Evolutionary conservation across 441 rosid species (phyloP), one percentile per base, ranked within the genome.

Genomic region (Iberis amara): DNA sequence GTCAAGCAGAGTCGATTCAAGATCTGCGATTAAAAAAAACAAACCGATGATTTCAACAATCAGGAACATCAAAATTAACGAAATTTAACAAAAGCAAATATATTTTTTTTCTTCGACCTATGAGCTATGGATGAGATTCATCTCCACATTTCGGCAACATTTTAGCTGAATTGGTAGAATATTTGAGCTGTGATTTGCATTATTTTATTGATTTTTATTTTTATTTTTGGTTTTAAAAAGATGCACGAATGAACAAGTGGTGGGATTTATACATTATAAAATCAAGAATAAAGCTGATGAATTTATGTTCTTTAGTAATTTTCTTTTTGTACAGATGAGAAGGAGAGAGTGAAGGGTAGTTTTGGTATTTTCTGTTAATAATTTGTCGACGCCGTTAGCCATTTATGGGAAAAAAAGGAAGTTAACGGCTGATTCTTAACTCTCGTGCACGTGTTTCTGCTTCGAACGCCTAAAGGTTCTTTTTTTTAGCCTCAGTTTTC

Each of bases 231-330:
- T 28, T 28, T 18, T 18, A 47, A 52, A 60, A 61, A 59, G 49
- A 62, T 55, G 58, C 58, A 64, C 58, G 63, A 64, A 64, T 43
- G 69, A 64, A 12, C 62, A 52, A 64, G 52, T 49, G 63, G 68
- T 55, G 21, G 57, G 57, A 49, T 64, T 56, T 41, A 8, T 35
- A 18, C n/a, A 57, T n/a, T 39, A 56, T 42, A 27, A 49, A 57
- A 47, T 36, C 11, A 57, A 50, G 41, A 56, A 64, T 56, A 64
- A 57, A 64, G 58, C 58, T 57, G 53, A 50, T 64, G 10, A 31
- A 39, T 46, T 62, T 62, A 9, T 53, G 54, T 62, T 47, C 40
- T 54, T 38, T 61, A 38, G 23, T 51, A 5, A 0, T 26, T 8
- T 44, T 52, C 28, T 52, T 37, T 12, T 35, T 28, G 36, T 18